Base-by-base conservation (phyloP, 1,284 basidiomycete species). In the Vanrija humicola region DNA sequence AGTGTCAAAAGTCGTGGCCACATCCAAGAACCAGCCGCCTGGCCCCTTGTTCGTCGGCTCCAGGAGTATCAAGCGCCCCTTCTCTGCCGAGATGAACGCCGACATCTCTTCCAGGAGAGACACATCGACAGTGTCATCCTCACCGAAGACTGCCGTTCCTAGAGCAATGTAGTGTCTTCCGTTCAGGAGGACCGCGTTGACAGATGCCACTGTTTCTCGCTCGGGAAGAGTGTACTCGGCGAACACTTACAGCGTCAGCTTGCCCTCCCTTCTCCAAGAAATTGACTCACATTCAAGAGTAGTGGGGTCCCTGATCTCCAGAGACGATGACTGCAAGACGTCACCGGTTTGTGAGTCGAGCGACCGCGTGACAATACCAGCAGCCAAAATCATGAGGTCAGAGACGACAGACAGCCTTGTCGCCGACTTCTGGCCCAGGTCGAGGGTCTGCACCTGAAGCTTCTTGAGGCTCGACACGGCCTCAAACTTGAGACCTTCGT, bases 371-470 rank as follows among this genome's bases (percentile, higher is more conserved):
- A 79, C 77, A 55, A 82, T 85, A 0, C 82, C 85, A 3, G 90
- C 82, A 2, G 83, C 89, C 53, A 90, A 84, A 0, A 80, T 74
- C 49, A 82, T 83, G 46, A 80, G 71, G 2, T 70, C 69, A 0
- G 82, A 77, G 55, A 85, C 79, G 64, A 88, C 79, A 2, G 81
- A 80, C 23, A 94, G 81, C 46, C 82, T 80, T 6, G 80, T 79
- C 1, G 89, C 87, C 52, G 82, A 86, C 50, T 87, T 82, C 40
- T 82, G 73, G 1, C 87, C 88, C 5, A 90, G 74, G 29, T 83
- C 79, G 25, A 90, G 87, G 29, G 88, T 83, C 58, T 86, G 83
- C 39, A 93, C 85, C 62, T 92, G 88, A 70, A 91, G 81, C 76
- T 89, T 89, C 65, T 89, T 86, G 10, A 90, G 77, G 54, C 86